These are phyloP conservation scores for Metarhizium guizhouense DNA, from an alignment of 2,329 filamentous ascomycete genomes.

Conservation along the genomic window DNA sequence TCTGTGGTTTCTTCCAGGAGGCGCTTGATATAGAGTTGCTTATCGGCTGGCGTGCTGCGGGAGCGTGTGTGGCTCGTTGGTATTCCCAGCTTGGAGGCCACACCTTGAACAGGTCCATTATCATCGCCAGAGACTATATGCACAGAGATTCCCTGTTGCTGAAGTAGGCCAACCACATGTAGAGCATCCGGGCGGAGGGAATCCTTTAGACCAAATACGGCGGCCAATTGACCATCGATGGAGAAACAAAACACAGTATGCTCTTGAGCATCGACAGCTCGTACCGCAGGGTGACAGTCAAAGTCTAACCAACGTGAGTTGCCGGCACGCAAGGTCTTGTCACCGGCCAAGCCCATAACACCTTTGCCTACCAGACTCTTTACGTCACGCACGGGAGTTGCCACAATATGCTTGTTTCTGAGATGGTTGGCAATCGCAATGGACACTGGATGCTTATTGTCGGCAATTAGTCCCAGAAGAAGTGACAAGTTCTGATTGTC, in stretches of 20 bases:
- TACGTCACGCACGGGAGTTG: slow-evolving; percentile 17
- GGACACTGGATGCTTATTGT: slow-evolving; percentile 45
- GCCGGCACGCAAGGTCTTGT: slow-evolving; percentile 32
- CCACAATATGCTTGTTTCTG: slow-evolving; percentile 1
- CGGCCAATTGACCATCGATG: slow-evolving; percentile 24
- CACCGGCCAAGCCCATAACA: slow-evolving; percentile 26
- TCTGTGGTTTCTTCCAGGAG: slow-evolving; percentile 19
- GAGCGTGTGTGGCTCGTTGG: slow-evolving; percentile 27
- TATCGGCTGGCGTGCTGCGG: slow-evolving; percentile 35
- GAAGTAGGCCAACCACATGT: slow-evolving; percentile 25
- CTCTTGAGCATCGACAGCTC: slow-evolving; percentile 23
- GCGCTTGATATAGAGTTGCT: slow-evolving; percentile 32
- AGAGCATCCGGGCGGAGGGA: slow-evolving; percentile 33
- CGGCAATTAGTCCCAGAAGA: slow-evolving; percentile 24
- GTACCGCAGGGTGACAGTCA: slow-evolving; percentile 21
- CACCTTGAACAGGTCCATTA: slow-evolving; percentile 33
- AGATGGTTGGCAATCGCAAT: slow-evolving; percentile 32
- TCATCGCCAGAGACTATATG: slow-evolving; percentile 46
- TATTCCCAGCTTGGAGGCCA: slow-evolving; percentile 33
- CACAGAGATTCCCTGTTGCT: slow-evolving; percentile 29
- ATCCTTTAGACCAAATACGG: slow-evolving; percentile 39
- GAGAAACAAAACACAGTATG: slow-evolving; percentile 40
- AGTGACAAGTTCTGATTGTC: slow-evolving; percentile 8
- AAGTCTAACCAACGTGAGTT: slow-evolving; percentile 40
- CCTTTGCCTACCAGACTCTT: slow-evolving; percentile 37